Percentiles rank a stretch among this genome's conserved stretches.
Evolutionary conservation across 2,329 filamentous ascomycete species (phyloP).

Genomic region (Talaromyces sp.): DNA sequence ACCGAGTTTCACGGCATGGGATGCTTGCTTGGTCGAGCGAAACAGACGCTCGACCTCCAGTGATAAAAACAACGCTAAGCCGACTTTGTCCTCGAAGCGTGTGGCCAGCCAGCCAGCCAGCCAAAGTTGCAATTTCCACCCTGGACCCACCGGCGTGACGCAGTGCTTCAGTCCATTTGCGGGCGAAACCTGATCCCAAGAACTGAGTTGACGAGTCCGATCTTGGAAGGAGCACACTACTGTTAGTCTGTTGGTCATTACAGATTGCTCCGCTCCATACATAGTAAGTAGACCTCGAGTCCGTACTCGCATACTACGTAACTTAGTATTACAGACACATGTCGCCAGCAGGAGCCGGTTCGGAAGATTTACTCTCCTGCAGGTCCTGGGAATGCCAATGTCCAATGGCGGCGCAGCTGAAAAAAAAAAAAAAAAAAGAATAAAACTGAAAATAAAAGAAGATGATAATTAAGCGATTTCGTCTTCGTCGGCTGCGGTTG

Average conservation of each 20-base stretch:
- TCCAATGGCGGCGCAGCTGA: background rate
- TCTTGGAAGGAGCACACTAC: background rate
- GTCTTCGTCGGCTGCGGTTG: background rate
- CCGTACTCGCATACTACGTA: no score
- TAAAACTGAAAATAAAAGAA: no score
- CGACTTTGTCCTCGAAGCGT: background rate
- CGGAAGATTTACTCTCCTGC: slow-evolving; percentile 11
- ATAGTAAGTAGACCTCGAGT: no score
- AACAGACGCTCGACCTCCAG: background rate
- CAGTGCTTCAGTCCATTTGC: background rate
- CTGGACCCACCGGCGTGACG: slow-evolving; percentile 17
- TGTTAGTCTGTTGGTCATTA: background rate
- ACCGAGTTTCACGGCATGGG: no score
- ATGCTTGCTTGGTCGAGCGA: background rate
- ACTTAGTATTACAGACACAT: background rate
- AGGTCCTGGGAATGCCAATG: background rate
- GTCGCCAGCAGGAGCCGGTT: slow-evolving; percentile 8
- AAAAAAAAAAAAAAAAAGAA: no score
- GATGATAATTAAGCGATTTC: no score
- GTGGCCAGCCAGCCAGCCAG: background rate
- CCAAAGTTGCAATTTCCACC: slow-evolving; percentile 11
- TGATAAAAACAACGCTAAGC: background rate
- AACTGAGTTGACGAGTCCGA: background rate
- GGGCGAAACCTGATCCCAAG: background rate
- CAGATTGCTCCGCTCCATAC: background rate